phyloP scores from a whole-genome alignment of 1,284 basidiomycete species.

The Spongispora temasekensis region DNA sequence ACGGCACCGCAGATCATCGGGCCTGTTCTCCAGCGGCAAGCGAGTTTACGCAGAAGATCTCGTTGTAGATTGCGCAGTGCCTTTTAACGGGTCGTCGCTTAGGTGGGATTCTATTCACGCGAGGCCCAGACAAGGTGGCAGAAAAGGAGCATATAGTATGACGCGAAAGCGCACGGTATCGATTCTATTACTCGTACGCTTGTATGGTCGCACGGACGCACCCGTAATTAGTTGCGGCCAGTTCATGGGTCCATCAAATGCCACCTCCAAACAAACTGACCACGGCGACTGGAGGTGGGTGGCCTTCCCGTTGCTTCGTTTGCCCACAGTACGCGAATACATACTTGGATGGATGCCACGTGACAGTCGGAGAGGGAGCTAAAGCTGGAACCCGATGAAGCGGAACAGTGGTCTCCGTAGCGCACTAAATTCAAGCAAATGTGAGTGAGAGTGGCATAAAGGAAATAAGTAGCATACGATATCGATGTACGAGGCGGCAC shows the following conservation, averaged over 20 bases:
- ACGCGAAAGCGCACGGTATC: slow-evolving; percentile 20
- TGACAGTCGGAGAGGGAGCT: slow-evolving; percentile 65
- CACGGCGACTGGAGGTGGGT: slow-evolving; percentile 60
- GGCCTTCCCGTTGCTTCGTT: slow-evolving; percentile 60
- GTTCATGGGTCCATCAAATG: slow-evolving; percentile 21
- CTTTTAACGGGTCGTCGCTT: slow-evolving; percentile 27
- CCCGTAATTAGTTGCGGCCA: no score
- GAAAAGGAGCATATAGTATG: slow-evolving; percentile 14
- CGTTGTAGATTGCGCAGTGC: slow-evolving; percentile 15
- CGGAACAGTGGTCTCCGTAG: slow-evolving; percentile 69
- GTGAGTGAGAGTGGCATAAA: background rate
- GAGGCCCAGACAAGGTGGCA: no score
- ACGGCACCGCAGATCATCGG: no score
- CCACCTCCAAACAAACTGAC: slow-evolving; percentile 70
- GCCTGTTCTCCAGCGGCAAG: slow-evolving; percentile 12
- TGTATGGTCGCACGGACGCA: slow-evolving; percentile 27
- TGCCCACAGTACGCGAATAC: slow-evolving; percentile 78
- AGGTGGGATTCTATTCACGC: no score
- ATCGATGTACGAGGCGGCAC: slow-evolving; percentile 70
- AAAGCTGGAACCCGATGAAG: slow-evolving; percentile 69
- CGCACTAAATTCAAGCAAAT: slow-evolving; percentile 49
- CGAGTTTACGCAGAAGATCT: slow-evolving; percentile 14
- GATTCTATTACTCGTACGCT: slow-evolving; percentile 20
- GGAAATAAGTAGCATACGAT: slow-evolving; percentile 49
- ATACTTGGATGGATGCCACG: slow-evolving; percentile 79